Evolutionary conservation across 2,329 filamentous ascomycete genomes (phyloP), one percentile per base, ranked within the genome.

Genomic region (Fonsecaea nubica): DNA sequence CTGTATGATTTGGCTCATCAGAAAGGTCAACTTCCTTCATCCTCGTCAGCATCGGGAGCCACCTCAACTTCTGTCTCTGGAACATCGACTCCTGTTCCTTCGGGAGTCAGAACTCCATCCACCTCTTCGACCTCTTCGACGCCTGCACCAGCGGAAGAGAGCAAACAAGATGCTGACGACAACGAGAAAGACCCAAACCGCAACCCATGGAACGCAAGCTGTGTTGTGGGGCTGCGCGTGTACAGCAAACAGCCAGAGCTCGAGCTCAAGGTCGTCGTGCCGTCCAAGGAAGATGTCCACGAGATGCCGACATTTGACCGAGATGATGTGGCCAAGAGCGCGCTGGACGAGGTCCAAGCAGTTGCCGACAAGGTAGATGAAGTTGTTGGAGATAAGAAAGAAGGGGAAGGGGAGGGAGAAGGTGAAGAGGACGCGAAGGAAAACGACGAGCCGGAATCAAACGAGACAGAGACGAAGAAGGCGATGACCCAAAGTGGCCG

Each of bases 181-280:
- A 66, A 53, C 4, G 65, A 67, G 25, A 62, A 64, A 32, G 75
- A 73, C 42, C 68, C 69, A 12, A 72, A 72, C 32, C 72, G 69
- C 12, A 76, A 79, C 67, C 85, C 85, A 0, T 89, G 86, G 86
- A 87, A 88, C 71, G 86, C 86, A 0, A 81, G 87, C 1, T 87
- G 85, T 67, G 85, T 88, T n/a, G 81, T 88, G 6, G 86, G 86
- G 0, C 74, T 89, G 32, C 79, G 85, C 7, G 86, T 89, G 0
- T 88, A 86, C 72, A 77, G 32, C 74, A 76, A 71, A 42, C 67
- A 71, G 45, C 60, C 77, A 5, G 74, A 76, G 50, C 80, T 87
- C 40, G 81, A 77, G 2, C 80, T 89, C 18, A 80, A 83, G 68
- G 84, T 87, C 8, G 76, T 85, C n/a, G 81, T 79, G 61, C 78